Percentiles rank a stretch among this genome's conserved stretches.
phyloP scores from a whole-genome alignment of 2,329 filamentous ascomycete genomes.

The Trichophyton equinum region DNA sequence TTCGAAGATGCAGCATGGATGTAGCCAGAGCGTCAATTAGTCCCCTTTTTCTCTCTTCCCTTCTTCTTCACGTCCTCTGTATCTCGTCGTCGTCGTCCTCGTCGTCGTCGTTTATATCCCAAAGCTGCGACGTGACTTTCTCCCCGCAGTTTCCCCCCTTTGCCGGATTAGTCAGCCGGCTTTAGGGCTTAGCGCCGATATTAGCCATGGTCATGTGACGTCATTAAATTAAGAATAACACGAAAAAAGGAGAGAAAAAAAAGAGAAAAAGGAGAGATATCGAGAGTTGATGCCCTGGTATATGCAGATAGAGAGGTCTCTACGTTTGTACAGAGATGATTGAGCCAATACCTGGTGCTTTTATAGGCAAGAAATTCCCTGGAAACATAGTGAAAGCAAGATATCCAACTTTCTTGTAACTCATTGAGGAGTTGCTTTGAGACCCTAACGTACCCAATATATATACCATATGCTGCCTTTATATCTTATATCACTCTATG shows the following conservation, averaged over 20 bases:
- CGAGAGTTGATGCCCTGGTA: neutral
- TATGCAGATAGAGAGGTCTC: no score
- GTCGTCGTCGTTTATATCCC: neutral
- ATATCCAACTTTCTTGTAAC: no score
- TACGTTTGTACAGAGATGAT: no score
- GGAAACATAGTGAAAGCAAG: no score
- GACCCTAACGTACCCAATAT: no score
- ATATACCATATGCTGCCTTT: no score
- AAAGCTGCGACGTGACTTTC: neutral
- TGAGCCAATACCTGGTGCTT: no score
- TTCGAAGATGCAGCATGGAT: slow-evolving; percentile 10
- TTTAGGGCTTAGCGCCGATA: neutral
- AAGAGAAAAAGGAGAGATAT: neutral
- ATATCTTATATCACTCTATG: no score
- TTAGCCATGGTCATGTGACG: neutral
- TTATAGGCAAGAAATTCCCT: no score
- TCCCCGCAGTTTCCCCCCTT: neutral
- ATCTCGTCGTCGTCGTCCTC: neutral
- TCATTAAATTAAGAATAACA: neutral
- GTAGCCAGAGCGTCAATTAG: neutral
- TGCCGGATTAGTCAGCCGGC: neutral
- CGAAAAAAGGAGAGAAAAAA: neutral
- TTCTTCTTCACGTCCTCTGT: neutral
- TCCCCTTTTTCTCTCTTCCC: neutral
- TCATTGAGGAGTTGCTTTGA: no score